Evolutionary conservation across 2,329 filamentous ascomycete genomes (phyloP).

Genomic region (Colletotrichum brevisporum): DNA sequence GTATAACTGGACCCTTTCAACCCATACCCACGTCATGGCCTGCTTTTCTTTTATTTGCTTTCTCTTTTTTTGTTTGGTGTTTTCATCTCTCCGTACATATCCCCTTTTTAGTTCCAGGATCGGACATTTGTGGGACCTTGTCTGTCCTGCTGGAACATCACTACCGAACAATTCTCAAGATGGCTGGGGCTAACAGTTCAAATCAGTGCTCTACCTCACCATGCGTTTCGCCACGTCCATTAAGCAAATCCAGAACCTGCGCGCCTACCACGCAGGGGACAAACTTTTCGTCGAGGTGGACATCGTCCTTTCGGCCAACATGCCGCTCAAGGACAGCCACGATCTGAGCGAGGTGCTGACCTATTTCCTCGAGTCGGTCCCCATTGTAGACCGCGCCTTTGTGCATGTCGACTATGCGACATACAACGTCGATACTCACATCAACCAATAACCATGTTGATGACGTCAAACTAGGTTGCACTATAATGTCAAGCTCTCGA

Average conservation of each 20-base stretch:
- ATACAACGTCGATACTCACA: constrained; percentile 73
- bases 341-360: constrained; percentile 84
- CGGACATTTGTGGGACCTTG: background rate
- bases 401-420: constrained; percentile 77
- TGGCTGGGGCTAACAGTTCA: constrained; percentile 12
- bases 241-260: constrained; percentile 85
- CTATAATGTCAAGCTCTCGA: background rate
- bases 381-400: constrained; percentile 81
- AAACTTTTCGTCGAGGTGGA: constrained; percentile 88
- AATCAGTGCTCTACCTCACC: constrained; percentile 82
- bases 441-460: constrained; percentile 55
- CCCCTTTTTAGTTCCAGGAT: background rate
- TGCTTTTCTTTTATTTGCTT: constrained; percentile 2
- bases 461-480: background rate
- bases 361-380: constrained; percentile 88
- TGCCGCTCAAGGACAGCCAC: constrained; percentile 83
- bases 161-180: background rate
- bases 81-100: background rate
- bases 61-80: background rate
- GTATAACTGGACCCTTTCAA: constrained; percentile 24
- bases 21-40: constrained; percentile 1
- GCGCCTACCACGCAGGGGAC: constrained; percentile 88
- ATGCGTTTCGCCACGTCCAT: constrained; percentile 95
- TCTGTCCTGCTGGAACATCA: background rate
- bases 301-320: constrained; percentile 84